These are phyloP conservation scores for Lactarius evosmus DNA, from an alignment of 768 basidiomycete species.

Conservation along the genomic window DNA sequence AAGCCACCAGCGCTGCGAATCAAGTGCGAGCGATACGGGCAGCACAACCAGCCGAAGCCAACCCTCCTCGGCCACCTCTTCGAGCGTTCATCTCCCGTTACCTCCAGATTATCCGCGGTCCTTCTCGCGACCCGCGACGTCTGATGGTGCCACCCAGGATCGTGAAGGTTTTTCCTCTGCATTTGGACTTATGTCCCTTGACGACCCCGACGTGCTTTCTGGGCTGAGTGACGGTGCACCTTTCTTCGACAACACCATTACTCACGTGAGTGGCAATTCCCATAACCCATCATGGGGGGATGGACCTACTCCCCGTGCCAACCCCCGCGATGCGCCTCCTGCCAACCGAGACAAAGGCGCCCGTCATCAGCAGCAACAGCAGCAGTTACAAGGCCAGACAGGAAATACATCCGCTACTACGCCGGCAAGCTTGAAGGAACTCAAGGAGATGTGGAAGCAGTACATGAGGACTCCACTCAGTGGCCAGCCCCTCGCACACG, in stretches of 20 bases:
- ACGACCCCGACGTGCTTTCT: conserved; percentile 66
- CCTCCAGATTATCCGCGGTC: conserved; percentile 29
- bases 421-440: conserved; percentile 40
- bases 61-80: conserved; percentile 54
- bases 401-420: conserved; percentile 38
- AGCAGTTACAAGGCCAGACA: conserved; percentile 30
- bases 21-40: conserved; percentile 42
- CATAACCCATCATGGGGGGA: conserved; percentile 23
- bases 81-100: conserved; percentile 50
- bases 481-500: conserved; percentile 31
- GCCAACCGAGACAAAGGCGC: conserved; percentile 28
- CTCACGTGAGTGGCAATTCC: conserved; percentile 10
- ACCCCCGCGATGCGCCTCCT: conserved; percentile 18
- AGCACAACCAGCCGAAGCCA: conserved; percentile 44
- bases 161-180: conserved; percentile 40
- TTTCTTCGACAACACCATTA: conserved; percentile 46
- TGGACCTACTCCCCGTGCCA: conserved; percentile 25
- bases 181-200: conserved; percentile 74
- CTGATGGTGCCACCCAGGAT: conserved; percentile 24
- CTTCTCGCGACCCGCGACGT: conserved; percentile 28
- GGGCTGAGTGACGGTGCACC: conserved; percentile 57
- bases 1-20: conserved; percentile 29
- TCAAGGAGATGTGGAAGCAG: conserved; percentile 71
- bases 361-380: conserved; percentile 29
- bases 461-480: conserved; percentile 67